Base-by-base conservation (phyloP, 257 asterid genomes). In the Ilex asprella region DNA sequence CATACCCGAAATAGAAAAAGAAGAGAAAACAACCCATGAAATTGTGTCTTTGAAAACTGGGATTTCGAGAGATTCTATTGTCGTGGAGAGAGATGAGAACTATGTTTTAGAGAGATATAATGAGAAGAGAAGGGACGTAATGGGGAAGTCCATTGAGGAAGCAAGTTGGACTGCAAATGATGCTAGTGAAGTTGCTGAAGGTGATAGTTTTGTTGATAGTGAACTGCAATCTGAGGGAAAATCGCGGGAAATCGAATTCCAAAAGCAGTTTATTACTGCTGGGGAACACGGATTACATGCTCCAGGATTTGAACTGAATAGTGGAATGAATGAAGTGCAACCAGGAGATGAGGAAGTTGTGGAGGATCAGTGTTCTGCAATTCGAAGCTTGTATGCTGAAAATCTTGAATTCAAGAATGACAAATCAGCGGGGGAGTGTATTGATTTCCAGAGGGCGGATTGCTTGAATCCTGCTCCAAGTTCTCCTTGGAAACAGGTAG, bases 381-480 rank as follows among this genome's bases (percentile, higher is more conserved):
- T 55, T 74, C 75, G 63, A 15, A 71, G 63, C 44, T 69, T 31
- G 56, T 66, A 77, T 63, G 81, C 69, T 64, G 87, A 72, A 61
- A 70, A 67, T 73, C 58, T 77, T 71, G 89, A 75, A 52, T 62
- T 69, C 58, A 94, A 81, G 16, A 82, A 78, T 68, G 91, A 78
- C 64, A 79, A 73, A 65, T 84, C 95, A 7, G 86, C 79, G 7
- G 81, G 85, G 0, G 94, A 81, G 55, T 86, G 96, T 16, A 76
- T 81, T 47, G 92, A 76, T 70, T 88, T 89, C 15, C 89, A 82
- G 85, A 83, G 73, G 81, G 96, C 81, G 55, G 95, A 76, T 68
- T 60, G 85, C 21, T 72, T 78, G 51, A 79, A 75, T 67, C 77
- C 84, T 7, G 79, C 82, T 64, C 81, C 82, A 31, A 72, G 53